Conservation (phyloP, 176 grass and related monocot genomes). For the Triticum timopheevii region DNA sequence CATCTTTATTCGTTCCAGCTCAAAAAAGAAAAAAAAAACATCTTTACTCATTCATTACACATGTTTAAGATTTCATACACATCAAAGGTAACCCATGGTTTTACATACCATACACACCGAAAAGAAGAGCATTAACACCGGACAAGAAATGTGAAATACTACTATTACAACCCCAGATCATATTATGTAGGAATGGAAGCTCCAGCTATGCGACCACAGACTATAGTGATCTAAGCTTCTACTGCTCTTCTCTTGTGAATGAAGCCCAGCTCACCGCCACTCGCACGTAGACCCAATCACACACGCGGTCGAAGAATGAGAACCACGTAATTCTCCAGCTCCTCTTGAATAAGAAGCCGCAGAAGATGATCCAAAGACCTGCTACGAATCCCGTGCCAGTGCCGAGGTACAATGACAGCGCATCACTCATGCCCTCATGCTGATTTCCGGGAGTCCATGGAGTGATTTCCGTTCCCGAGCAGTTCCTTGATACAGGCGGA, state of each 20-base stretch:
- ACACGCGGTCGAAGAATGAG: neutral
- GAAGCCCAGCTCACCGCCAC: neutral
- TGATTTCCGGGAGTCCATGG: neutral
- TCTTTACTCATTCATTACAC: too few relatives aligned
- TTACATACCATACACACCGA: too few relatives aligned
- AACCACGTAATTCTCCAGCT: slow-evolving; percentile 19
- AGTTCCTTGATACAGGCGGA: slow-evolving; percentile 8
- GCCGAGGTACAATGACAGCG: neutral
- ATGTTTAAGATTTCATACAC: too few relatives aligned
- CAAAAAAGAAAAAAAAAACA: too few relatives aligned
- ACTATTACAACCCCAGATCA: too few relatives aligned
- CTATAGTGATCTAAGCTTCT: too few relatives aligned
- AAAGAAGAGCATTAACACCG: too few relatives aligned
- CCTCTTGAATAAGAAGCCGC: neutral
- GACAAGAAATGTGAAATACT: too few relatives aligned
- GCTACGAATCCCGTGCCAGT: neutral
- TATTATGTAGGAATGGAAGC: neutral
- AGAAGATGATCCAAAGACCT: slow-evolving; percentile 21
- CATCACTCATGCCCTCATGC: neutral
- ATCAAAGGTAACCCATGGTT: too few relatives aligned
- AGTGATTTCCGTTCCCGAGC: neutral
- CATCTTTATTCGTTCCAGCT: too few relatives aligned
- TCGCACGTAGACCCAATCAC: slow-evolving; percentile 15
- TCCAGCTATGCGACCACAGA: neutral
- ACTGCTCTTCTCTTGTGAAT: neutral